A percentile compares a stretch with the other conserved stretches of the same genome.
These are phyloP conservation scores for Goffeauzyma gilvescens DNA, from an alignment of 768 basidiomycete genomes.

Conservation along the genomic window DNA sequence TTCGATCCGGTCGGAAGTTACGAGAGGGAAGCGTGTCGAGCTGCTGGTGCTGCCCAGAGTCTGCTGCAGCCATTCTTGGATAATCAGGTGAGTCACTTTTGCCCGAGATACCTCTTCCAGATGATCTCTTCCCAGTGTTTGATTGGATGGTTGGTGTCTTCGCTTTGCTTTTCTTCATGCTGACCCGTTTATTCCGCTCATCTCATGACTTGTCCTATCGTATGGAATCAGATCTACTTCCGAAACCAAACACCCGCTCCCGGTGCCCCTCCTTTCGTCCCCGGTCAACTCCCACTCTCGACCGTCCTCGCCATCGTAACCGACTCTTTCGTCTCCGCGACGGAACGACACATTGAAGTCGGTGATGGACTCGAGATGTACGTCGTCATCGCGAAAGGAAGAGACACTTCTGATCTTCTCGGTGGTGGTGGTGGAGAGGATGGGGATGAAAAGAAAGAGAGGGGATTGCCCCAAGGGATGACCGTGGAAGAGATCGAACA, in stretches of 20 bases:
- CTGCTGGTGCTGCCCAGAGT: constrained; percentile 83
- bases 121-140: too few species aligned
- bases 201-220: not conserved
- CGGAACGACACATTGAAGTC: constrained; percentile 97
- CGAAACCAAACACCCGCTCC: constrained; percentile 72
- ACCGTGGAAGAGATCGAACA: constrained; percentile 23
- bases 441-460: constrained; percentile 10
- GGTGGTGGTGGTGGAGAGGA: too few species aligned
- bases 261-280: constrained; percentile 45
- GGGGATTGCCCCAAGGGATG: constrained; percentile 16
- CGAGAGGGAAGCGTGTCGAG: constrained; percentile 89
- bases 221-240: constrained; percentile 64
- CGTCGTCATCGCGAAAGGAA: constrained; percentile 56
- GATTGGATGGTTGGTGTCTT: not conserved
- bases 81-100: constrained; percentile 56
- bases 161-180: not conserved
- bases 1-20: constrained; percentile 98
- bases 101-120: too few species aligned
- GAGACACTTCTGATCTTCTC: constrained; percentile 38
- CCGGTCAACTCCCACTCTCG: constrained; percentile 58
- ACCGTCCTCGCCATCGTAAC: constrained; percentile 72
- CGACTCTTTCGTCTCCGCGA: constrained; percentile 91
- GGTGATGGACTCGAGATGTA: constrained; percentile 90
- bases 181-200: not conserved
- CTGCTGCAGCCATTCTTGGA: constrained; percentile 95